A percentile compares a stretch with the other conserved stretches of the same genome.
These are phyloP conservation scores for Skeletonema potamos DNA, from an alignment of 108 stramenopile species.

Conservation along the genomic window DNA sequence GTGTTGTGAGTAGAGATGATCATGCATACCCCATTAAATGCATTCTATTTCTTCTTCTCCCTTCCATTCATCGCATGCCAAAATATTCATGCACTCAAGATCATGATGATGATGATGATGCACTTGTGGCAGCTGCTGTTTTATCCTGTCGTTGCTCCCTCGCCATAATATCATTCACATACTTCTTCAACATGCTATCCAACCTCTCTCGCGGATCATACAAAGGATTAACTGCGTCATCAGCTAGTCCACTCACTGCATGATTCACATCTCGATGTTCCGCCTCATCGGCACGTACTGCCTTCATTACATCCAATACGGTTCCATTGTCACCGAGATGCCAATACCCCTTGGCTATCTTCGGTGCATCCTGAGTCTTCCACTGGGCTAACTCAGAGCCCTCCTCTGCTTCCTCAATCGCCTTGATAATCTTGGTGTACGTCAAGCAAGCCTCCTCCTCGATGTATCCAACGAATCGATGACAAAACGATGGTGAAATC, in stretches of 20 bases:
- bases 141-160: slow-evolving; percentile 11
- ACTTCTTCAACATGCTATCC: slow-evolving; percentile 67
- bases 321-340: slow-evolving; percentile 86
- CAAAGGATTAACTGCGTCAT: slow-evolving; percentile 67
- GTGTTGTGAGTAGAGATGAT: too few species aligned
- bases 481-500: slow-evolving; percentile 87
- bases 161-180: slow-evolving; percentile 77
- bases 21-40: too few species aligned
- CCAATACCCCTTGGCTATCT: slow-evolving; percentile 82
- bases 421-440: slow-evolving; percentile 90
- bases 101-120: too few species aligned
- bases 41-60: too few species aligned
- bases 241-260: slow-evolving; percentile 51
- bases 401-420: slow-evolving; percentile 81
- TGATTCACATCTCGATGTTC: slow-evolving; percentile 96
- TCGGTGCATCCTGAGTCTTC: slow-evolving; percentile 71
- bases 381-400: slow-evolving; percentile 80
- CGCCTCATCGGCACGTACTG: slow-evolving; percentile 92
- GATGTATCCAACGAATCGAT: slow-evolving; percentile 97
- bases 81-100: too few species aligned
- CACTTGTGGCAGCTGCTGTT: background rate
- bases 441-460: slow-evolving; percentile 92
- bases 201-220: slow-evolving; percentile 70
- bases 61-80: too few species aligned
- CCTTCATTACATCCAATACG: slow-evolving; percentile 88